Percentiles rank a stretch among this genome's conserved stretches.
Evolutionary conservation across 2,329 filamentous ascomycete genomes (phyloP).

Genomic region (Gnomoniopsis smithogilvyi): DNA sequence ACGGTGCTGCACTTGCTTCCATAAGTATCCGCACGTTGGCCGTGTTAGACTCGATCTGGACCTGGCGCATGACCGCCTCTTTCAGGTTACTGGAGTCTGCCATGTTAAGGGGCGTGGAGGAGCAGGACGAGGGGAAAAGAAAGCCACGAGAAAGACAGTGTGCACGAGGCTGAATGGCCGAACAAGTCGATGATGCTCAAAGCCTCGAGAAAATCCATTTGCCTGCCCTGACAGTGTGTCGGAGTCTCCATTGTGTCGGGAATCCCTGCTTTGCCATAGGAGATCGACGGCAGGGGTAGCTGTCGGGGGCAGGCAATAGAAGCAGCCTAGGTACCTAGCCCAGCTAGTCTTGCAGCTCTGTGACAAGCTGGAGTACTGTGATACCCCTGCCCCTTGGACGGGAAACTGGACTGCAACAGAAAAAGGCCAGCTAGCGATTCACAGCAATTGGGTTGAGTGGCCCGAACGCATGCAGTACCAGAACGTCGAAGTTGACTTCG

Average conservation of each 20-base stretch:
- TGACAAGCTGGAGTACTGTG: slow-evolving; percentile 1
- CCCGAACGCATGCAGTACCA: neutral
- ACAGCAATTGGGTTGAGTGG: slow-evolving; percentile 8
- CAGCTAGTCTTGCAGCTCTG: slow-evolving; percentile 10
- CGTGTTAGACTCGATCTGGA: slow-evolving; percentile 62
- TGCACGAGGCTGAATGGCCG: slow-evolving; percentile 3
- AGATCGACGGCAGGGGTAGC: slow-evolving; percentile 10
- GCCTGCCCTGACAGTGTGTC: neutral
- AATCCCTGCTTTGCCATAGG: neutral
- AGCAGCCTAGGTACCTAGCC: neutral
- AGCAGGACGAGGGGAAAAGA: neutral
- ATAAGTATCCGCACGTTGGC: slow-evolving; percentile 69
- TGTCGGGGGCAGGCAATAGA: neutral
- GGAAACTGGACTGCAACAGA: slow-evolving; percentile 3
- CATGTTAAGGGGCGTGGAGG: slow-evolving; percentile 36
- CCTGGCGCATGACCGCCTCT: slow-evolving; percentile 62
- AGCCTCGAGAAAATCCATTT: slow-evolving; percentile 18
- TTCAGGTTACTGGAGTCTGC: slow-evolving; percentile 53
- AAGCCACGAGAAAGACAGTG: neutral
- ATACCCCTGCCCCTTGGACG: slow-evolving; percentile 3
- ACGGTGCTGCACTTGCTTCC: slow-evolving; percentile 46
- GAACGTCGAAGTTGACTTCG: slow-evolving; percentile 8
- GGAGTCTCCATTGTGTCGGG: neutral
- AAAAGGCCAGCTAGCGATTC: slow-evolving; percentile 27
- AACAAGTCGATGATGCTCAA: slow-evolving; percentile 13